A percentile compares a stretch with the other conserved stretches of the same genome.
phyloP scores from a whole-genome alignment of 2,329 filamentous ascomycete species.

The Botrytis cinerea region DNA sequence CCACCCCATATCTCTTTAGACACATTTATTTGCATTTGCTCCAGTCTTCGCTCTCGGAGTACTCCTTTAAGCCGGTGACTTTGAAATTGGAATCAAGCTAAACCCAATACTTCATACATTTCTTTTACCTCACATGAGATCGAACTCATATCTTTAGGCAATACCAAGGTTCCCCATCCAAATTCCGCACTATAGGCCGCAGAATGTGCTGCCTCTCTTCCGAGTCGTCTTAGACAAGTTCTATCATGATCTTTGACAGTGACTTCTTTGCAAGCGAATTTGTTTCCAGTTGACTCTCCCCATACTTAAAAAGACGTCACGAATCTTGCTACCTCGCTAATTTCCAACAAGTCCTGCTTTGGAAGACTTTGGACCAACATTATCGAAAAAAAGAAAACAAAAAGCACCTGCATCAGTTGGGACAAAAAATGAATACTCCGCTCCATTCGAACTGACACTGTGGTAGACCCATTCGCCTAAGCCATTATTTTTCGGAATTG shows the following conservation, averaged over 20 bases:
- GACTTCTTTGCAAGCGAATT: background rate
- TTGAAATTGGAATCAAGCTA: background rate
- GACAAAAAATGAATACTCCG: background rate
- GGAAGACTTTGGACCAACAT: background rate
- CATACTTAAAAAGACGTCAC: background rate
- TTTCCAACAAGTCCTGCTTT: background rate
- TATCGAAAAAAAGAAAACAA: background rate
- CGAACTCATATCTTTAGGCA: background rate
- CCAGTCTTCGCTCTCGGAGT: background rate
- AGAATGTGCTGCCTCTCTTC: background rate
- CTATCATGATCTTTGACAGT: background rate
- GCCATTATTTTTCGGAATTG: background rate
- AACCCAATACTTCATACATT: background rate
- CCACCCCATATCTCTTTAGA: background rate
- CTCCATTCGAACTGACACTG: background rate
- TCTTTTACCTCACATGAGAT: background rate
- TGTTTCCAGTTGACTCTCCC: background rate
- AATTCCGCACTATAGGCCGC: background rate
- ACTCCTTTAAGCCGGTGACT: background rate
- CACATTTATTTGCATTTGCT: background rate
- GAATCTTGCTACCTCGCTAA: background rate
- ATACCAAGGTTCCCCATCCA: background rate
- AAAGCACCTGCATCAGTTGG: background rate
- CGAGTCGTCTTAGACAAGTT: background rate
- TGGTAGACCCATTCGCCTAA: background rate